Percentiles rank a stretch among this genome's conserved stretches.
Conservation (phyloP, 306 rosid genomes). For the Vicia sativa region DNA sequence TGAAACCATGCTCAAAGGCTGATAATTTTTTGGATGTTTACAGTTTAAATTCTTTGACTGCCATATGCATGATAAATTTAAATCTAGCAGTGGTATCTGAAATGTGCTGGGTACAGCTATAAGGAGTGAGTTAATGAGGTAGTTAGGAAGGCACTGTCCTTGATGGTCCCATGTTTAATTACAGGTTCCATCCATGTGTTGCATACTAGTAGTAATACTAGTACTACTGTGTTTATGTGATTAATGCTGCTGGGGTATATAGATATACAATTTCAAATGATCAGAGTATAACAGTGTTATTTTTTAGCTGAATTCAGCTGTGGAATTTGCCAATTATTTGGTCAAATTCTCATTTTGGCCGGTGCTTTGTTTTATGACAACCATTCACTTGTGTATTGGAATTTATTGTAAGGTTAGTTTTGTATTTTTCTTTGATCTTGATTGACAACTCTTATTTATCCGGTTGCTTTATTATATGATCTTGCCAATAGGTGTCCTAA, state of each 20-base stretch:
- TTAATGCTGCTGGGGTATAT: slow-evolving; percentile 33
- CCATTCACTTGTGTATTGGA: slow-evolving; percentile 8
- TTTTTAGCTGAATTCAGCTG: slow-evolving; percentile 18
- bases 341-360: slow-evolving; percentile 30
- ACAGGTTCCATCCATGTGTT: slow-evolving; percentile 29
- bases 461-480: background rate
- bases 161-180: slow-evolving; percentile 42
- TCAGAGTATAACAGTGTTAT: background rate
- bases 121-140: slow-evolving; percentile 42
- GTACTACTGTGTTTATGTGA: background rate
- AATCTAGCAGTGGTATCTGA: slow-evolving; percentile 21
- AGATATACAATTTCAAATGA: slow-evolving; percentile 22
- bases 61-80: slow-evolving; percentile 6
- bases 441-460: background rate
- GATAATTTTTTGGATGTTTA: slow-evolving; percentile 13
- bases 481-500: too few species aligned
- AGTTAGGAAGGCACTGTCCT: slow-evolving; percentile 38
- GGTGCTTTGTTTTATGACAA: slow-evolving; percentile 29
- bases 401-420: slow-evolving; percentile 17
- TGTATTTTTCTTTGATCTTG: slow-evolving; percentile 3
- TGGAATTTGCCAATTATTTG: slow-evolving; percentile 32
- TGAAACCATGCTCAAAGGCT: background rate
- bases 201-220: background rate
- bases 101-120: slow-evolving; percentile 46
- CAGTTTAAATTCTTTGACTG: slow-evolving; percentile 32